These are phyloP conservation scores for Pythium dissimile DNA, from an alignment of 352 stramenopile genomes.

Conservation along the genomic window DNA sequence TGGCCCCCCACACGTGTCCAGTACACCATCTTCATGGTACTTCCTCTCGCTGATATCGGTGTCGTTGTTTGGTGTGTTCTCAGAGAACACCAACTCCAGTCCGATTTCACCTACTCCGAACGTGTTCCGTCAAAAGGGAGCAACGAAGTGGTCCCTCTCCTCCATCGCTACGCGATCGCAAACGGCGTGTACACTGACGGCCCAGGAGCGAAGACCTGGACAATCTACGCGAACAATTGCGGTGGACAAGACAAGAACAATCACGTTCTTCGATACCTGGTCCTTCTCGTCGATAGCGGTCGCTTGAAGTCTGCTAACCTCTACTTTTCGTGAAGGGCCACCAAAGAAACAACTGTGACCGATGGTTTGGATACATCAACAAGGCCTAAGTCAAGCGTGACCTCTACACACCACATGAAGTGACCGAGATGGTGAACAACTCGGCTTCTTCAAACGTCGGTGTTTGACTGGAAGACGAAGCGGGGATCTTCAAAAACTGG, in stretches of 20 bases:
- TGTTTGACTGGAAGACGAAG: too few relatives aligned
- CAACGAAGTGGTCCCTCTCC: neutral
- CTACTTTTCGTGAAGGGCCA: too few relatives aligned
- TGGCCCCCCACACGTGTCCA: neutral
- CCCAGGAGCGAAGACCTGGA: neutral
- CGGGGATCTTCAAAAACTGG: too few relatives aligned
- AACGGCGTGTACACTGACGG: neutral
- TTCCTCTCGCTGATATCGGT: neutral
- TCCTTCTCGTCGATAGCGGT: too few relatives aligned
- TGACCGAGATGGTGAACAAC: too few relatives aligned
- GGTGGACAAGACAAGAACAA: neutral
- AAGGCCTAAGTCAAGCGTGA: too few relatives aligned
- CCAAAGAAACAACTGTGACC: too few relatives aligned
- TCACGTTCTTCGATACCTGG: too few relatives aligned
- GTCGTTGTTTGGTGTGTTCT: neutral
- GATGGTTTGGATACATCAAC: too few relatives aligned
- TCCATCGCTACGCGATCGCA: neutral
- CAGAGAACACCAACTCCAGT: neutral
- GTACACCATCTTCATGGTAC: neutral
- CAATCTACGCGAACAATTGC: neutral
- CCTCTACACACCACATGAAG: too few relatives aligned
- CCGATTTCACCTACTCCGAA: neutral
- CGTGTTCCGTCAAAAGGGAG: neutral
- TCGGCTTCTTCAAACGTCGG: too few relatives aligned
- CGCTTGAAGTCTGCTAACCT: too few relatives aligned